Percentiles rank a stretch among this genome's conserved stretches.
phyloP scores from a whole-genome alignment of 2,329 filamentous ascomycete genomes.

The Fusarium nelsonii region DNA sequence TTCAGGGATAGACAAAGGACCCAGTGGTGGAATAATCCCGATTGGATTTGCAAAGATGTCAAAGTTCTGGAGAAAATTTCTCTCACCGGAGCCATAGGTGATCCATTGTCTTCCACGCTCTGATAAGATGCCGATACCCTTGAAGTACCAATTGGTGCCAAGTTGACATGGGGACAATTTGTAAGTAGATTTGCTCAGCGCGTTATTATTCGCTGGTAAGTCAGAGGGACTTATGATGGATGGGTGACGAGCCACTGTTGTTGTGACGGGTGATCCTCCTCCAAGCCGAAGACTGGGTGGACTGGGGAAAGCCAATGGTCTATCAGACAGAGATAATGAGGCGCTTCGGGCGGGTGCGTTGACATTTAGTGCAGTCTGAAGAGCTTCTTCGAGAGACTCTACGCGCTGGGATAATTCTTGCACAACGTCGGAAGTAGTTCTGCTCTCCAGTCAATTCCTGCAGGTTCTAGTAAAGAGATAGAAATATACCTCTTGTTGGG shows the following conservation, averaged over 20 bases:
- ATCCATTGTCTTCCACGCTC: constrained; percentile 36
- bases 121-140: constrained; percentile 35
- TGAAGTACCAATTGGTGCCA: constrained; percentile 40
- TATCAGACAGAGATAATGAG: constrained; percentile 24
- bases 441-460: background rate
- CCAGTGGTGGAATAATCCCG: background rate
- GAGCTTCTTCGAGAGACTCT: constrained; percentile 35
- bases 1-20: constrained; percentile 13
- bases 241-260: background rate
- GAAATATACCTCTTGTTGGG: constrained; percentile 35
- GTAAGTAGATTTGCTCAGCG: constrained; percentile 13
- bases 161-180: constrained; percentile 29
- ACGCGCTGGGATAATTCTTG: constrained; percentile 40
- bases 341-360: constrained; percentile 8
- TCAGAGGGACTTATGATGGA: constrained; percentile 18
- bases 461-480: background rate
- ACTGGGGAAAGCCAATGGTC: constrained; percentile 2
- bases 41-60: constrained; percentile 28
- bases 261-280: constrained; percentile 3
- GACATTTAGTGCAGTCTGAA: constrained; percentile 18
- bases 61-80: constrained; percentile 37
- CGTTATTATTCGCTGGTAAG: background rate
- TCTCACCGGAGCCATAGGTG: constrained; percentile 35
- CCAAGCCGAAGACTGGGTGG: constrained; percentile 13
- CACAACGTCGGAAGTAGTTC: constrained; percentile 34